Evolutionary conservation across 2,329 filamentous ascomycete species (phyloP).

Genomic region (Orbilia blumenaviensis): DNA sequence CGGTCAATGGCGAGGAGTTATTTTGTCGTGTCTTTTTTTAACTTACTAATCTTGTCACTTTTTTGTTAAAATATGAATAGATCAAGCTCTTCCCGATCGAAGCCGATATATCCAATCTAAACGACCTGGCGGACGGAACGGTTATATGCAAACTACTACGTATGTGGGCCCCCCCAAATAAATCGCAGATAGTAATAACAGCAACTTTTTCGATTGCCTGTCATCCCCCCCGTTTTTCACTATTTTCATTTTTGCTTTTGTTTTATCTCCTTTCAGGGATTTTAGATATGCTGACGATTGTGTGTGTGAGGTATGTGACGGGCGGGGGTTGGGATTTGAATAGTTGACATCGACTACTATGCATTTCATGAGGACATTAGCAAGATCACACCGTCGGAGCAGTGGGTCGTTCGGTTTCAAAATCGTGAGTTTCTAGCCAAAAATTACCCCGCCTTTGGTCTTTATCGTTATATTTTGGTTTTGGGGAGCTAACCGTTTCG

Average conservation of each 20-base stretch:
- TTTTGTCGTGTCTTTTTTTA: not conserved
- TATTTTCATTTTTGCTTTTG: too few species aligned
- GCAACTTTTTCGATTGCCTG: too few species aligned
- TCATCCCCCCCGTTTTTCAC: too few species aligned
- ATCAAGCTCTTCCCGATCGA: constrained; percentile 59
- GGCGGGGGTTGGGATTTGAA: not conserved
- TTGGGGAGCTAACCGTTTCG: not conserved
- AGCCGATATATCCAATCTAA: constrained; percentile 56
- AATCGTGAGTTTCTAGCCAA: constrained; percentile 54
- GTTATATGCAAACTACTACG: constrained; percentile 58
- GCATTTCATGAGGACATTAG: constrained; percentile 56
- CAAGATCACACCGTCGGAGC: constrained; percentile 53
- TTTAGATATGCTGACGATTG: constrained; percentile 1
- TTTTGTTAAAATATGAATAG: constrained; percentile 30
- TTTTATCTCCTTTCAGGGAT: too few species aligned
- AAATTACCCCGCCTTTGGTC: not conserved
- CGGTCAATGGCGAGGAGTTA: not conserved
- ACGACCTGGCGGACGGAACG: constrained; percentile 57
- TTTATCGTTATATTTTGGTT: not conserved
- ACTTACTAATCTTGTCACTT: not conserved
- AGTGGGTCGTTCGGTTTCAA: constrained; percentile 58
- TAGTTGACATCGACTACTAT: constrained; percentile 58
- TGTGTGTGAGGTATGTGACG: too few species aligned
- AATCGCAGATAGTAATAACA: too few species aligned
- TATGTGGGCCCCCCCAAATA: too few species aligned